These are phyloP conservation scores for Kuraishia molischiana DNA, from an alignment of 805 yeast species.

Conservation along the genomic window DNA sequence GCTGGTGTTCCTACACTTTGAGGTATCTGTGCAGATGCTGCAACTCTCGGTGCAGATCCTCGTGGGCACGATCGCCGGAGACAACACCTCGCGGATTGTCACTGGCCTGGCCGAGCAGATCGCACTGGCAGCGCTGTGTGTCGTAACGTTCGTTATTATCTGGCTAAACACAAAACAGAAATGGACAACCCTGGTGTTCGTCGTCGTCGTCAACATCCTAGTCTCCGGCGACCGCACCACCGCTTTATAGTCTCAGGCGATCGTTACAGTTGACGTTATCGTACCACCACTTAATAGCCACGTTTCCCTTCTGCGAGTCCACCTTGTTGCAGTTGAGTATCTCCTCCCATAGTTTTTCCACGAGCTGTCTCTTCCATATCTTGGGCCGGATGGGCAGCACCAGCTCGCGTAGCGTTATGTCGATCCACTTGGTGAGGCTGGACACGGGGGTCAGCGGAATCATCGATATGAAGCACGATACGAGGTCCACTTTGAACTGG, in stretches of 20 bases:
- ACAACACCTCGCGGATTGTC: too few species aligned
- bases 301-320: slow-evolving; percentile 43
- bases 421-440: slow-evolving; percentile 35
- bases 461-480: slow-evolving; percentile 35
- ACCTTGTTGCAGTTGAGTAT: slow-evolving; percentile 40
- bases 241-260: background rate
- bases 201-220: too few species aligned
- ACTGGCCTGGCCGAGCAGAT: too few species aligned
- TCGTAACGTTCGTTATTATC: too few species aligned
- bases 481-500: slow-evolving; percentile 37
- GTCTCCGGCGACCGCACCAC: too few species aligned
- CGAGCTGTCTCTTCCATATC: slow-evolving; percentile 28
- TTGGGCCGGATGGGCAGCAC: slow-evolving; percentile 15
- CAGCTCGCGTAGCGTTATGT: slow-evolving; percentile 25
- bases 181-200: too few species aligned
- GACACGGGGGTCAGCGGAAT: slow-evolving; percentile 41
- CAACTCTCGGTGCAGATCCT: too few species aligned
- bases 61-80: too few species aligned
- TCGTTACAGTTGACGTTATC: slow-evolving; percentile 16
- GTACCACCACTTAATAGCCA: slow-evolving; percentile 61
- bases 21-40: too few species aligned
- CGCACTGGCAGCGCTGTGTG: too few species aligned
- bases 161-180: too few species aligned
- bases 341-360: slow-evolving; percentile 37
- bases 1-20: too few species aligned